Conservation (phyloP, 1,139 yeast genomes). For the Suhomyces panamericanus region DNA sequence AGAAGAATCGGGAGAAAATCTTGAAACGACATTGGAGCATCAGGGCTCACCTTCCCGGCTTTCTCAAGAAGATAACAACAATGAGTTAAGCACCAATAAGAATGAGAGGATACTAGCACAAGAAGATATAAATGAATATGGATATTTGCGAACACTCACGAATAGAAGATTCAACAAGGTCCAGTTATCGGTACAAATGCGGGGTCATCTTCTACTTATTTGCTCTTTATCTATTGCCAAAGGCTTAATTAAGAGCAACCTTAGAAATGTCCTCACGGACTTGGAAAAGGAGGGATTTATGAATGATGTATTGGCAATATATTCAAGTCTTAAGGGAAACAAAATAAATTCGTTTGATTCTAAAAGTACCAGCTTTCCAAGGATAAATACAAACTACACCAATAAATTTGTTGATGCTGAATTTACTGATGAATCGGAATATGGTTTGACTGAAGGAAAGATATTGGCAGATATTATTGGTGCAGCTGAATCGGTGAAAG, state of each 20-base stretch:
- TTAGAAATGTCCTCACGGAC: constrained; percentile 43
- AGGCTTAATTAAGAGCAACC: constrained; percentile 45
- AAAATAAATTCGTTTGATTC: not conserved
- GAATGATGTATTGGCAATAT: constrained; percentile 41
- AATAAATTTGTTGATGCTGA: constrained; percentile 37
- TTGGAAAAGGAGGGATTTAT: constrained; percentile 76
- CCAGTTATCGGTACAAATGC: constrained; percentile 7
- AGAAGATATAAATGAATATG: not conserved
- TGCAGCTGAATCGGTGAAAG: constrained; percentile 24
- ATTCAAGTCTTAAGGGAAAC: constrained; percentile 10
- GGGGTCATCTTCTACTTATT: constrained; percentile 33
- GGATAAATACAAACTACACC: constrained; percentile 12
- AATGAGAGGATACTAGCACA: not conserved
- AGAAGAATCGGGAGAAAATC: not conserved
- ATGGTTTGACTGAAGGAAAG: constrained; percentile 21
- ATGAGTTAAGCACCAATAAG: not conserved
- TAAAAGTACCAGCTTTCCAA: constrained; percentile 1
- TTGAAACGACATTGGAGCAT: no score
- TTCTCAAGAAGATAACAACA: not conserved
- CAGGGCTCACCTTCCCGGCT: not conserved
- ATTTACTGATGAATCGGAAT: constrained; percentile 33
- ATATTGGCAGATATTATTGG: constrained; percentile 22
- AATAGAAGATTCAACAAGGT: constrained; percentile 2
- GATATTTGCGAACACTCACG: not conserved
- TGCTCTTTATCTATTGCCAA: constrained; percentile 56